Conservation (phyloP, 345 rosid genomes). For the Garcia nutans region DNA sequence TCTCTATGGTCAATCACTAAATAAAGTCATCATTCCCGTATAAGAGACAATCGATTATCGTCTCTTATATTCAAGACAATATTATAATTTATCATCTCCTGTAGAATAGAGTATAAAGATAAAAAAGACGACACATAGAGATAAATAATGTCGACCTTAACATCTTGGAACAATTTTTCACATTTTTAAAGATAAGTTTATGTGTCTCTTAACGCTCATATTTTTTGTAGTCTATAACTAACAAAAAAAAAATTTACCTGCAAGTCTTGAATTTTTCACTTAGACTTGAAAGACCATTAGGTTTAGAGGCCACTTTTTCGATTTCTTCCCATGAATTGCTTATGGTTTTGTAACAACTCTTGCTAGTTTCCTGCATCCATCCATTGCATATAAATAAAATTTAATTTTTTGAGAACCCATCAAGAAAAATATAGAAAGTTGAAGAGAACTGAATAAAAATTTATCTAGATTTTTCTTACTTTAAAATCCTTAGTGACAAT, state of each 20-base stretch:
- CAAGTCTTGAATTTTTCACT: constrained; percentile 27
- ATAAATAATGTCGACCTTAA: too few relatives aligned
- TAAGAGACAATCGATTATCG: too few relatives aligned
- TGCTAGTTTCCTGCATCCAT: constrained; percentile 27
- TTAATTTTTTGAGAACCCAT: background rate
- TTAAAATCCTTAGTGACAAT: constrained; percentile 28
- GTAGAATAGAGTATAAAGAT: too few relatives aligned
- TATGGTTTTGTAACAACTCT: constrained; percentile 40
- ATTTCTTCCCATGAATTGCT: constrained; percentile 39
- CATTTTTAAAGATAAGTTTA: too few relatives aligned
- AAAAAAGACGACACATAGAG: too few relatives aligned
- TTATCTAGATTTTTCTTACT: background rate
- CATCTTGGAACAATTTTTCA: too few relatives aligned
- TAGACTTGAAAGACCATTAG: constrained; percentile 20
- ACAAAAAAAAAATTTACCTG: constrained; percentile 2
- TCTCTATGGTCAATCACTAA: too few relatives aligned
- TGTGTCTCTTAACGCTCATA: too few relatives aligned
- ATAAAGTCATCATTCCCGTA: too few relatives aligned
- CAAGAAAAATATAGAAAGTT: background rate
- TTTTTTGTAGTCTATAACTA: too few relatives aligned
- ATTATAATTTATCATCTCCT: too few relatives aligned
- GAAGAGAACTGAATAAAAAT: background rate
- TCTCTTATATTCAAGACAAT: too few relatives aligned
- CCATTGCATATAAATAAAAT: background rate
- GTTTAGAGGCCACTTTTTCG: constrained; percentile 20